Base-by-base conservation (phyloP, 257 asterid genomes). In the Handroanthus guayacan region DNA sequence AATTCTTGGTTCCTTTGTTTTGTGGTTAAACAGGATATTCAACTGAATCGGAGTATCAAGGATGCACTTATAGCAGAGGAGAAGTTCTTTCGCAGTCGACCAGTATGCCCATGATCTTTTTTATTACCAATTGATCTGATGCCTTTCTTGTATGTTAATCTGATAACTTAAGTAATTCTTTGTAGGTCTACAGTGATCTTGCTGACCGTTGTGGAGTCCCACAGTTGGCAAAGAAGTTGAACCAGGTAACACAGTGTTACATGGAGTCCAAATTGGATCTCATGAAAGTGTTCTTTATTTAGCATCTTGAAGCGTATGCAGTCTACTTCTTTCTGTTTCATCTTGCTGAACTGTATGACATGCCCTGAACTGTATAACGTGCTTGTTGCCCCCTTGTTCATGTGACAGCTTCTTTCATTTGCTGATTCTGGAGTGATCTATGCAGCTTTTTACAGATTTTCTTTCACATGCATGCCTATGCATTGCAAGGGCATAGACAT, bases 31-130 rank as follows among this genome's bases (percentile, higher is more conserved):
- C 95, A 95, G 99, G 99, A 93, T 83, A 95, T 95, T 82, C 75
- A 71, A 37, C 51, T 77, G 77, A 91, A 90, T 18, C 92, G 94
- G 50, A 89, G 93, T 75, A 86, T 95, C 80, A 93, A 90, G 80
- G 98, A 95, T 76, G 98, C 99, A 52, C 96, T 93, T 61, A 78
- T 78, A 18, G 98, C 93, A 44, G 99, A 95, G 85, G 98, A 95
- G 84, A 89, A 93, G 74, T 95, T 95, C 88, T 95, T 95, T 77
- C 89, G 84, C 73, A 86, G 86, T 66, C 97, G 84, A 34, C 95
- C 96, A 18, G 99, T 95, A 89, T 78, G 89, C n/a, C 67, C 17
- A 75, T 54, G 16, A 61, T 63, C 48, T 41, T 68, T 79, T 75
- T 18, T 51, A 13, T 52, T 78, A 51, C 54, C 60, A 45, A 74